phyloP scores from a whole-genome alignment of 1,284 basidiomycete genomes.

The Marasmius tenuissimus region DNA sequence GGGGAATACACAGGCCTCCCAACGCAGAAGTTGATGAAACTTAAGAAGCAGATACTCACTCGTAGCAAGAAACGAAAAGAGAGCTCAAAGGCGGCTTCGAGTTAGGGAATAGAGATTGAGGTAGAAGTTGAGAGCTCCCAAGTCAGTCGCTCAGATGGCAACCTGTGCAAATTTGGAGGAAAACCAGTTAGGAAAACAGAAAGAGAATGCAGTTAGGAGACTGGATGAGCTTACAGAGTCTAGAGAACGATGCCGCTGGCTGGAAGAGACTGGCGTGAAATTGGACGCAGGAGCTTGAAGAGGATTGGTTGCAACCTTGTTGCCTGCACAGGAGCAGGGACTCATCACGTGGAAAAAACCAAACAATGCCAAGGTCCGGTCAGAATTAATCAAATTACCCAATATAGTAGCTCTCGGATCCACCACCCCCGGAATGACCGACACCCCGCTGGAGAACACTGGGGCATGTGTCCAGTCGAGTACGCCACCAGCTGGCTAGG shows the following conservation, averaged over 20 bases:
- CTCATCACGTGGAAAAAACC: not conserved
- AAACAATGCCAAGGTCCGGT: not conserved
- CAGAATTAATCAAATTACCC: not conserved
- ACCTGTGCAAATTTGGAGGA: not conserved
- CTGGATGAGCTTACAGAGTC: not conserved
- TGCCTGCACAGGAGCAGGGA: not conserved
- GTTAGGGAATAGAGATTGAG: not conserved
- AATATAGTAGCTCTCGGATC: not conserved
- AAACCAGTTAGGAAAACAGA: not conserved
- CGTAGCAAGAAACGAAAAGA: not conserved
- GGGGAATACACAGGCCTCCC: not conserved
- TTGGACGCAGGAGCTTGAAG: not conserved
- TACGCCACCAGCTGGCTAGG: too few species aligned
- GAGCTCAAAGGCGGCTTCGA: not conserved
- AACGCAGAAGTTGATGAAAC: not conserved
- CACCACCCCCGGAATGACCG: too few species aligned
- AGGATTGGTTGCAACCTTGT: conserved; percentile 1
- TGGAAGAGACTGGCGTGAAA: not conserved
- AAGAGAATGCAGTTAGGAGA: not conserved
- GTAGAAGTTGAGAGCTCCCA: not conserved
- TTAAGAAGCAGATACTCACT: conserved; percentile 7
- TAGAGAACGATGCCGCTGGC: not conserved
- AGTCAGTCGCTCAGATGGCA: conserved; percentile 2
- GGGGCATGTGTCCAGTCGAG: too few species aligned
- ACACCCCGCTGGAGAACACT: too few species aligned